Percentiles rank a stretch among this genome's conserved stretches.
These are phyloP conservation scores for Apiotrichum porosum DNA, from an alignment of 1,284 basidiomycete species.

Conservation along the genomic window DNA sequence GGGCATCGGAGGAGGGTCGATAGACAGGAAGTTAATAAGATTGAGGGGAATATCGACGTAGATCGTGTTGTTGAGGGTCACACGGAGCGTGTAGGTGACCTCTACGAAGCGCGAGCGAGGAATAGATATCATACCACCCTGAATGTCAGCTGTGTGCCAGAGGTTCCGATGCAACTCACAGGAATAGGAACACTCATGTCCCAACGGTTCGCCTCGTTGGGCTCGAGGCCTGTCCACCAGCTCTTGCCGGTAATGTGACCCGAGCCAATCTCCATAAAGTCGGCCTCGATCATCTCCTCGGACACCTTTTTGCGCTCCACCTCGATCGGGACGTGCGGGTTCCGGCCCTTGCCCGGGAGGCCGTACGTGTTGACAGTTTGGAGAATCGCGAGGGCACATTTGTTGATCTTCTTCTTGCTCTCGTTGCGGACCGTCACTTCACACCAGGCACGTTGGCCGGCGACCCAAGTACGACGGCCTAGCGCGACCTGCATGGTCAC, in stretches of 20 bases:
- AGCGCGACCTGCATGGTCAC: slow-evolving; percentile 69
- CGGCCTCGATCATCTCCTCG: slow-evolving; percentile 61
- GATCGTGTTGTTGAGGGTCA: slow-evolving; percentile 65
- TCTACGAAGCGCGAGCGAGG: slow-evolving; percentile 71
- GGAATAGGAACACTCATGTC: slow-evolving; percentile 65
- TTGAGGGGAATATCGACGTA: slow-evolving; percentile 46
- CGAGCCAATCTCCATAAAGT: slow-evolving; percentile 55
- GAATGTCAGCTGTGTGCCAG: slow-evolving; percentile 4
- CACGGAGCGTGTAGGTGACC: slow-evolving; percentile 69
- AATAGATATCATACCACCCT: slow-evolving; percentile 71
- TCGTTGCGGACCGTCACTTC: slow-evolving; percentile 68
- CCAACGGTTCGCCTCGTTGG: slow-evolving; percentile 56
- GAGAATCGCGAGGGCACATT: slow-evolving; percentile 62
- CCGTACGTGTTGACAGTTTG: slow-evolving; percentile 69
- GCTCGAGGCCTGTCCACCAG: slow-evolving; percentile 76
- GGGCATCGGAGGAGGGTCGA: slow-evolving; percentile 47
- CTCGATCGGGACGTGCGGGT: slow-evolving; percentile 52
- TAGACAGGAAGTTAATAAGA: slow-evolving; percentile 48
- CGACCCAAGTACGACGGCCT: slow-evolving; percentile 74
- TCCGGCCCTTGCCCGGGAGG: slow-evolving; percentile 50
- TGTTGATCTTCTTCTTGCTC: slow-evolving; percentile 67
- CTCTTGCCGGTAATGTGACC: slow-evolving; percentile 71
- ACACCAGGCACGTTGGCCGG: slow-evolving; percentile 75
- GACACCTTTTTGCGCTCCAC: slow-evolving; percentile 52
- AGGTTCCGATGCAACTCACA: slow-evolving; percentile 53